These are phyloP conservation scores for Trichoderma cornu-damae DNA, from an alignment of 2,329 filamentous ascomycete species.

Conservation along the genomic window DNA sequence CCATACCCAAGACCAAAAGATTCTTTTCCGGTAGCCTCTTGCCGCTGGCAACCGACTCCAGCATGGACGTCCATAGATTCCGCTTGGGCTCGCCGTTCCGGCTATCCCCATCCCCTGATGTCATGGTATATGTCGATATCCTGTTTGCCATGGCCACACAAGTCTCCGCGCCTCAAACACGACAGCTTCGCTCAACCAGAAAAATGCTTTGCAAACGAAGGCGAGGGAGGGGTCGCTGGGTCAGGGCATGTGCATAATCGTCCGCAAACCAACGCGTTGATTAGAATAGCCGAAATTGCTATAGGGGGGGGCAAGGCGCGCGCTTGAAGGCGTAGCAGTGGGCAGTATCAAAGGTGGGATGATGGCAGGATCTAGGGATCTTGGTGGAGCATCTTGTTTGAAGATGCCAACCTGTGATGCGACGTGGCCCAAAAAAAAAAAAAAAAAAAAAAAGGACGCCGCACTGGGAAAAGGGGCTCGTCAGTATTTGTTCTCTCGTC, in stretches of 20 bases:
- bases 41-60: constrained; percentile 83
- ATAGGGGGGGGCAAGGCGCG: constrained; percentile 6
- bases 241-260: neutral
- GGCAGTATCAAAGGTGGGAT: constrained; percentile 19
- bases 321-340: constrained; percentile 23
- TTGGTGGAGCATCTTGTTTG: constrained; percentile 29
- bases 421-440: neutral
- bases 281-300: neutral
- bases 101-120: constrained; percentile 50
- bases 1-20: constrained; percentile 72
- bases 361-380: constrained; percentile 22
- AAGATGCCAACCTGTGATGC: constrained; percentile 16
- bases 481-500: constrained; percentile 20
- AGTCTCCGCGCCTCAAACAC: constrained; percentile 19
- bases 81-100: constrained; percentile 69
- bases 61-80: constrained; percentile 91
- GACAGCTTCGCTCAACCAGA: constrained; percentile 4
- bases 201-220: constrained; percentile 14
- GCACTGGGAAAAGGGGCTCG: constrained; percentile 3
- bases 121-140: constrained; percentile 55
- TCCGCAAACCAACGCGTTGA: neutral
- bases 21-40: constrained; percentile 91
- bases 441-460: no score
- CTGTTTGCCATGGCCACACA: constrained; percentile 50
- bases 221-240: neutral